A percentile compares a stretch with the other conserved stretches of the same genome.
Conservation (phyloP, 352 stramenopile species). For the Aphanomyces cochlioides region DNA sequence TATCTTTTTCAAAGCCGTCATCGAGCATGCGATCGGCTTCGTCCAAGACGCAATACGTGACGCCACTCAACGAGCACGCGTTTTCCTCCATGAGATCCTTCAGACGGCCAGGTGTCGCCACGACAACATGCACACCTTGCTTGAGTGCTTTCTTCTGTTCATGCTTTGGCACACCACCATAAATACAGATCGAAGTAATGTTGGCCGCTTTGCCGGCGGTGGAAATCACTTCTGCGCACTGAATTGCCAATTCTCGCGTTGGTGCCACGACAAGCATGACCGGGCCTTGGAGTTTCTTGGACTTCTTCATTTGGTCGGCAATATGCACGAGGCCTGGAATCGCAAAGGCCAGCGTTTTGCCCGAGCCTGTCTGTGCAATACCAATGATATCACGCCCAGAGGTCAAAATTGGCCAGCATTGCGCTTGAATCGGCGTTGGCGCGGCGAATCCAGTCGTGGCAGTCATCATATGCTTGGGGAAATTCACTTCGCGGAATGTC, state of each 20-base stretch:
- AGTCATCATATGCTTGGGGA: conserved; percentile 86
- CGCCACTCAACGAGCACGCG: conserved; percentile 77
- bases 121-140: conserved; percentile 87
- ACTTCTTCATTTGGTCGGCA: conserved; percentile 51
- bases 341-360: conserved; percentile 96
- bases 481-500: conserved; percentile 64
- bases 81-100: conserved; percentile 88
- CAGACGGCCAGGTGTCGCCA: conserved; percentile 95
- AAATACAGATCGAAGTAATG: conserved; percentile 90
- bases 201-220: conserved; percentile 87
- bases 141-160: conserved; percentile 88
- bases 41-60: conserved; percentile 94
- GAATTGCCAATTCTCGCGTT: conserved; percentile 93
- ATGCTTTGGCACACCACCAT: conserved; percentile 94
- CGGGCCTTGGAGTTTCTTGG: conserved; percentile 57
- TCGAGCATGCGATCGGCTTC: conserved; percentile 94
- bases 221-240: conserved; percentile 89
- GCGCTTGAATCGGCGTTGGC: conserved; percentile 96
- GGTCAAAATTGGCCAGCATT: conserved; percentile 93
- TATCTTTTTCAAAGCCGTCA: conserved; percentile 94
- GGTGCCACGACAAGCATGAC: conserved; percentile 92
- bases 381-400: conserved; percentile 86
- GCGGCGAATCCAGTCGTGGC: conserved; percentile 83
- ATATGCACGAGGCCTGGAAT: conserved; percentile 91
- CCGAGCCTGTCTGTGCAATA: conserved; percentile 92